A percentile compares a stretch with the other conserved stretches of the same genome.
phyloP scores from a whole-genome alignment of 192 early-diverging fungal species.

The Blastocladiella britannica region DNA sequence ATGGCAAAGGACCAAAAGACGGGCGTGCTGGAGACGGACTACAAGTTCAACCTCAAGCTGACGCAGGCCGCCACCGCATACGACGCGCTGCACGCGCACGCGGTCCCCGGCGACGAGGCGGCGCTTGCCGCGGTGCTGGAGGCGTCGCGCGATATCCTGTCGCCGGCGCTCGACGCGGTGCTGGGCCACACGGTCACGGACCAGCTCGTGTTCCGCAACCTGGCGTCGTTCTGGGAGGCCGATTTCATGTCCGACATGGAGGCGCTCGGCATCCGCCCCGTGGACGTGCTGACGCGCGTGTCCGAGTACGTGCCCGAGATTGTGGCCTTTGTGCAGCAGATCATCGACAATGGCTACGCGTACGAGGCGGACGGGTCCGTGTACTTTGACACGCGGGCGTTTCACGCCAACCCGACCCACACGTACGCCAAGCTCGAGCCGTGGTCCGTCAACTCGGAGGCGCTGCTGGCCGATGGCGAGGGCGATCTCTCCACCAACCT shows the following conservation, averaged over 20 bases:
- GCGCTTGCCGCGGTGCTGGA: conserved; percentile 19
- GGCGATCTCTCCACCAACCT: conserved; percentile 52
- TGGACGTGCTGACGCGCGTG: conserved; percentile 78
- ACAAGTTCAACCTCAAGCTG: conserved; percentile 7
- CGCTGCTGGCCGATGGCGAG: conserved; percentile 67
- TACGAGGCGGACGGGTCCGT: conserved; percentile 82
- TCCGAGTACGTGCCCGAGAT: conserved; percentile 95
- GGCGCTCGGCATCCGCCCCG: conserved; percentile 60
- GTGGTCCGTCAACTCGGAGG: conserved; percentile 57
- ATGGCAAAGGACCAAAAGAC: conserved; percentile 20
- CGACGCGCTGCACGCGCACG: conserved; percentile 3
- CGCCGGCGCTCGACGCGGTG: conserved; percentile 27
- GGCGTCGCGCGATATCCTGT: conserved; percentile 25
- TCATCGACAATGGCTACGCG: conserved; percentile 86
- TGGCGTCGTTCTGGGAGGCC: conserved; percentile 81
- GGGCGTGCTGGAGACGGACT: background rate
- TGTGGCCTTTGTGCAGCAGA: conserved; percentile 65
- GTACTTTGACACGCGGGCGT: conserved; percentile 77
- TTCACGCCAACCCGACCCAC: conserved; percentile 61
- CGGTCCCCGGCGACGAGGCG: background rate
- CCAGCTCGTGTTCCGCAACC: conserved; percentile 72
- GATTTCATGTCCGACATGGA: conserved; percentile 89
- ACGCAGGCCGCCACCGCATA: conserved; percentile 7
- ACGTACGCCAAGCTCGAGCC: conserved; percentile 89
- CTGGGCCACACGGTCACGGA: conserved; percentile 52